Percentiles rank a stretch among this genome's conserved stretches.
Conservation (phyloP, 257 asterid genomes). For the Capsicum pubescens region DNA sequence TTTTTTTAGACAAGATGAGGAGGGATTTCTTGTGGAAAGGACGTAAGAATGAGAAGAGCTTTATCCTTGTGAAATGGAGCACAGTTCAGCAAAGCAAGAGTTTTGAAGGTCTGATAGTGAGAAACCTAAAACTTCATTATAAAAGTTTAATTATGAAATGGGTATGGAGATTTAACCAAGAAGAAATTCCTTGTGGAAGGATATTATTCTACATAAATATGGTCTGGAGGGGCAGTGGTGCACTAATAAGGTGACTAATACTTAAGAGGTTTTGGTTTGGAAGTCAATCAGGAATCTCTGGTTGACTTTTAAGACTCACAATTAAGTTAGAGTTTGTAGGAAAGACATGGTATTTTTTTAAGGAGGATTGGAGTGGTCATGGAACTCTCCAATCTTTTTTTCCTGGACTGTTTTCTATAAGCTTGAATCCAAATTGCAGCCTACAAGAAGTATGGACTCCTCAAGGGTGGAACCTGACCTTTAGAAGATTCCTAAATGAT, state of each 20-base stretch:
- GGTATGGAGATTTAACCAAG: background rate
- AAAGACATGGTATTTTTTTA: background rate
- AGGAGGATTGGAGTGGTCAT: background rate
- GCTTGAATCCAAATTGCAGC: background rate
- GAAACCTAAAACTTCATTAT: background rate
- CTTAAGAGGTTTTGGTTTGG: background rate
- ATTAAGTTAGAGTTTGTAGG: background rate
- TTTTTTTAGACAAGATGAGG: background rate
- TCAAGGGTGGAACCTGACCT: background rate
- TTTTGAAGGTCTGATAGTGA: background rate
- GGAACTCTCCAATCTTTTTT: background rate
- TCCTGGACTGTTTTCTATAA: background rate
- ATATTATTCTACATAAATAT: background rate
- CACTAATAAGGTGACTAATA: background rate
- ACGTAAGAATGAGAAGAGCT: background rate
- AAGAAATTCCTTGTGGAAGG: background rate
- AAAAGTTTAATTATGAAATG: background rate
- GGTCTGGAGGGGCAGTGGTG: background rate
- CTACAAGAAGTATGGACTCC: slow-evolving; percentile 12
- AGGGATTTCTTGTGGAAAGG: background rate
- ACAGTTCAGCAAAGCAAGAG: background rate
- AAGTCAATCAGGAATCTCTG: background rate
- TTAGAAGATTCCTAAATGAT: background rate
- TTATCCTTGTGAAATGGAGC: background rate
- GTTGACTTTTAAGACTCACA: background rate